Conservation (phyloP, 164 flowering plant species). For the Magnolia officinalis region DNA sequence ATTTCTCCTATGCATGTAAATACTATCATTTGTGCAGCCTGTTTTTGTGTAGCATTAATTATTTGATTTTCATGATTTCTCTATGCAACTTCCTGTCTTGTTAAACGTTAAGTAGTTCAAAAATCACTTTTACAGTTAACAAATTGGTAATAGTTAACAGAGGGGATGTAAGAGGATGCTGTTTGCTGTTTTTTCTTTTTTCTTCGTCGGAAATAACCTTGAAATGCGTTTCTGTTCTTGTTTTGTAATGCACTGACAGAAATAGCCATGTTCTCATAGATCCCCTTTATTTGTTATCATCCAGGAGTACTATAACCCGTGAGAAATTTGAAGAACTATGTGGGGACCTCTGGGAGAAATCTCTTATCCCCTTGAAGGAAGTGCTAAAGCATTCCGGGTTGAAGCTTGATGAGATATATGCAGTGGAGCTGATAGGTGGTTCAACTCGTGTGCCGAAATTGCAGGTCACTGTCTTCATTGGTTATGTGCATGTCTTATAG, state of each 20-base stretch:
- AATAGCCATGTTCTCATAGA: background rate
- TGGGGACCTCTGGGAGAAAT: constrained; percentile 85
- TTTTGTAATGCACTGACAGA: background rate
- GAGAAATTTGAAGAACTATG: constrained; percentile 96
- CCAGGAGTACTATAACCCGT: constrained; percentile 88
- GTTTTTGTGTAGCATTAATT: background rate
- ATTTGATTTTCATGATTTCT: background rate
- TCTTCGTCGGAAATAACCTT: background rate
- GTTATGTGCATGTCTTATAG: background rate
- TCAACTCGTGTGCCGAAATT: constrained; percentile 96
- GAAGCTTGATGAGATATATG: constrained; percentile 67
- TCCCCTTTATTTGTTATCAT: constrained; percentile 8
- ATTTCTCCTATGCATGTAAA: background rate
- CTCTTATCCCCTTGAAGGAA: constrained; percentile 79
- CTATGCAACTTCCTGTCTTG: background rate
- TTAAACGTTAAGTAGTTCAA: background rate
- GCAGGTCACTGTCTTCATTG: constrained; percentile 53
- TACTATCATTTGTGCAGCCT: background rate
- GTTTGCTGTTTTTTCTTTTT: background rate
- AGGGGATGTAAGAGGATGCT: background rate
- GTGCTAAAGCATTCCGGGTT: constrained; percentile 67
- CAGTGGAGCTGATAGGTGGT: constrained; percentile 95
- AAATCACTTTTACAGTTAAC: too few species aligned
- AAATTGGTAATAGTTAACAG: too few species aligned
- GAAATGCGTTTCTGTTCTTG: background rate